Conservation (phyloP, 805 yeast species). For the Soucietia sequanensis region DNA sequence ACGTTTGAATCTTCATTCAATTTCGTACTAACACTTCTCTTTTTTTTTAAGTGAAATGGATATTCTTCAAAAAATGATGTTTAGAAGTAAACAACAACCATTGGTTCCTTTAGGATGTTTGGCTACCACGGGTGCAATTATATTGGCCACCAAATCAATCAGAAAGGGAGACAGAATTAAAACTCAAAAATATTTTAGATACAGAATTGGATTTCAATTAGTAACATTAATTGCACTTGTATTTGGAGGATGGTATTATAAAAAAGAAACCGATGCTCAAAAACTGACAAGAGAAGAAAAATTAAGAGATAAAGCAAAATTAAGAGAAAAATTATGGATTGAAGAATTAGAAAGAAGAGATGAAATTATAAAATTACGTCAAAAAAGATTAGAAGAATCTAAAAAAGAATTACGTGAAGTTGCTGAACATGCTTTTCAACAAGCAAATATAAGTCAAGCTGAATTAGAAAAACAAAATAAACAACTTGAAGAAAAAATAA, state of each 20-base stretch:
- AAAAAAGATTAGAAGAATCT: conserved; percentile 63
- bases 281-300: conserved; percentile 59
- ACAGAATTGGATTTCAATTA: conserved; percentile 87
- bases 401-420: conserved; percentile 39
- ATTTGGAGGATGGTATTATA: conserved; percentile 73
- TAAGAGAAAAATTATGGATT: conserved; percentile 85
- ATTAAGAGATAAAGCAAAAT: conserved; percentile 74
- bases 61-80: conserved; percentile 55
- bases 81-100: conserved; percentile 80
- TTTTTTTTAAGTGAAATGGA: conserved; percentile 28
- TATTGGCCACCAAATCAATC: conserved; percentile 73
- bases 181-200: conserved; percentile 85
- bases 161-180: conserved; percentile 67
- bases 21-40: conserved; percentile 3
- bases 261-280: conserved; percentile 45
- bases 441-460: conserved; percentile 12
- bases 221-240: conserved; percentile 80
- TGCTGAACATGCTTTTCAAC: conserved; percentile 35
- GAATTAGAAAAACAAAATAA: not conserved
- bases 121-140: conserved; percentile 78
- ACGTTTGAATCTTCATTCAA: not conserved
- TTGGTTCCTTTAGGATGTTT: conserved; percentile 81
- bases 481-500: conserved; percentile 2
- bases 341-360: conserved; percentile 89
- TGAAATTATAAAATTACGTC: conserved; percentile 63